Evolutionary conservation across 768 basidiomycete genomes (phyloP), one percentile per base, ranked within the genome.

Genomic region (Xerocomus potaroensis): DNA sequence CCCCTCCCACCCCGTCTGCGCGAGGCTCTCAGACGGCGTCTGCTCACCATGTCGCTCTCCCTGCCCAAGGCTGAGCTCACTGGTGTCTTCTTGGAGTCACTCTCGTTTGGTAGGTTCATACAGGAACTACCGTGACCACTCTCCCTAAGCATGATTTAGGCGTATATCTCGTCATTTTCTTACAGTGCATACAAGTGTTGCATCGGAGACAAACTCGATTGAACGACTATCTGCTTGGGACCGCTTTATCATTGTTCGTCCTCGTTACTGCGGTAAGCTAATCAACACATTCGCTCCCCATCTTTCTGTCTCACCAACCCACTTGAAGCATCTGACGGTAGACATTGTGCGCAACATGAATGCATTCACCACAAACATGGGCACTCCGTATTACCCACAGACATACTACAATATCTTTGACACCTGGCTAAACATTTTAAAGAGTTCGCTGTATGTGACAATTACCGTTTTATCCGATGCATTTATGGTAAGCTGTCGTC

Each of bases 291-390:
- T 2, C 22, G 12, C 6, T 15, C 8, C 12, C 21, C 12, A 10
- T 4, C 19, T 18, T 18, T 24, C 16, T 10, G 15, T 14, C 43
- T 36, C 35, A 21, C 10, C 12, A 16, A 23, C 16, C 3, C n/a
- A n/a, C 29, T 21, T 4, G 18, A 45, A 45, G 44, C 44, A 45
- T 9, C 22, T 31, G 9, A 29, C 34, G 11, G 23, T 45, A 5
- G 44, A 45, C 22, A 45, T 45, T 30, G 8, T 18, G n/a, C 44
- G 44, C 8, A 45, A 45, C 36, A 30, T 45, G 22, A n/a, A 45
- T 7, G 44, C 44, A 11, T 38, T 45, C 21, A 45, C 44, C 12
- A 12, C 44, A n/a, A 30, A 31, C 8, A 45, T 38, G 44, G n/a
- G 1, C 7, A 38, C 19, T 10, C 21, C 44, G 10, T 6, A 37